These are phyloP conservation scores for Monoraphidium neglectum DNA, from an alignment of 139 green algal species.

Conservation along the genomic window DNA sequence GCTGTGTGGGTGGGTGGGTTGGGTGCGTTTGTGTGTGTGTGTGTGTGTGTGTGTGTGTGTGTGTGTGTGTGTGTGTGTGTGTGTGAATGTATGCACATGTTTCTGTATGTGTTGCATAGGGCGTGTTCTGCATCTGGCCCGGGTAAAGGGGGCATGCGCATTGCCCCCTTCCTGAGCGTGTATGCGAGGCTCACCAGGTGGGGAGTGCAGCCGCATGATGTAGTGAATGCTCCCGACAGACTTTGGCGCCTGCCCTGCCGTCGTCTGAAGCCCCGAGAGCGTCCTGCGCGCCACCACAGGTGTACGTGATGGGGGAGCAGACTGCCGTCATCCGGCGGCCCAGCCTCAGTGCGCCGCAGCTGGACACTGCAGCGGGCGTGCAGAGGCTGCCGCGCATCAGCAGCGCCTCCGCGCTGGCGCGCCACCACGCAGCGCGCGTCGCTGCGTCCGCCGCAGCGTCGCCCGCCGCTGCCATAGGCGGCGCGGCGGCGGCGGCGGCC, in stretches of 20 bases:
- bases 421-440: constrained; percentile 19
- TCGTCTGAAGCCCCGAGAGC: too few relatives aligned
- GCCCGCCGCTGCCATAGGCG: not conserved
- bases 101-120: not conserved
- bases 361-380: constrained; percentile 41
- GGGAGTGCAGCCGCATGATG: too few relatives aligned
- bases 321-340: constrained; percentile 50
- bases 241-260: too few relatives aligned
- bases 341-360: constrained; percentile 47
- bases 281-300: too few relatives aligned
- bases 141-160: too few relatives aligned
- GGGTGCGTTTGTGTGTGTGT: not conserved
- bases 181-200: too few relatives aligned
- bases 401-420: constrained; percentile 33
- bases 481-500: not conserved
- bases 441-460: constrained; percentile 12
- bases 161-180: too few relatives aligned
- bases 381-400: constrained; percentile 54
- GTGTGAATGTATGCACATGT: not conserved
- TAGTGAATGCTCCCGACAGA: too few relatives aligned
- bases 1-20: constrained; percentile 3
- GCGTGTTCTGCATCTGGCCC: too few relatives aligned
- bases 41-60: not conserved
- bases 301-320: constrained; percentile 67
- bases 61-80: constrained; percentile 12